Conservation (phyloP, 257 asterid genomes). For the Fraxinus anomala region DNA sequence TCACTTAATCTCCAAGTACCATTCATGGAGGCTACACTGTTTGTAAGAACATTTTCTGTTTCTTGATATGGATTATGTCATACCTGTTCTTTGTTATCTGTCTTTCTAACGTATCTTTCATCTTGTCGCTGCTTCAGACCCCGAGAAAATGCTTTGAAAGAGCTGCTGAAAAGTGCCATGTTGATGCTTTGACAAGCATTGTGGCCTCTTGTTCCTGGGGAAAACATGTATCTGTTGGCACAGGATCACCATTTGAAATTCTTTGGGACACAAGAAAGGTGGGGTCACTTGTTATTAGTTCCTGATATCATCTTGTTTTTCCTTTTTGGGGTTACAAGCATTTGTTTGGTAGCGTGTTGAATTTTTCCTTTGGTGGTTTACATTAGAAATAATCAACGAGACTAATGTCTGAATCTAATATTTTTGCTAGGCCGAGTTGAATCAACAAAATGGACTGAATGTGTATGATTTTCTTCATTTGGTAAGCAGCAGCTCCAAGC, state of each 20-base stretch:
- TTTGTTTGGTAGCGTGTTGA: slow-evolving; percentile 15
- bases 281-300: slow-evolving; percentile 24
- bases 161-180: slow-evolving; percentile 96
- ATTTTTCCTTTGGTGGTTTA: slow-evolving; percentile 6
- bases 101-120: slow-evolving; percentile 16
- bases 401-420: slow-evolving; percentile 22
- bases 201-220: slow-evolving; percentile 99
- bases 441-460: slow-evolving; percentile 54
- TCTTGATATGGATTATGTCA: slow-evolving; percentile 13
- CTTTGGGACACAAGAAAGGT: slow-evolving; percentile 92
- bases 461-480: slow-evolving; percentile 82
- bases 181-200: slow-evolving; percentile 76
- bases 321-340: background rate
- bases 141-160: slow-evolving; percentile 91
- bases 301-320: background rate
- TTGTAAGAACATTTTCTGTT: slow-evolving; percentile 53
- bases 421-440: slow-evolving; percentile 61
- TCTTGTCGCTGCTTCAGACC: slow-evolving; percentile 50
- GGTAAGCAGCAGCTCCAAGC: slow-evolving; percentile 59
- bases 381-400: slow-evolving; percentile 2
- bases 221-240: slow-evolving; percentile 87
- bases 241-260: slow-evolving; percentile 91
- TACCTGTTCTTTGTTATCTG: slow-evolving; percentile 19
- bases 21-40: slow-evolving; percentile 84
- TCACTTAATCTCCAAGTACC: slow-evolving; percentile 84